Evolutionary conservation across 371 early-diverging fungal genomes (phyloP).

Genomic region (Mortierella sp.): DNA sequence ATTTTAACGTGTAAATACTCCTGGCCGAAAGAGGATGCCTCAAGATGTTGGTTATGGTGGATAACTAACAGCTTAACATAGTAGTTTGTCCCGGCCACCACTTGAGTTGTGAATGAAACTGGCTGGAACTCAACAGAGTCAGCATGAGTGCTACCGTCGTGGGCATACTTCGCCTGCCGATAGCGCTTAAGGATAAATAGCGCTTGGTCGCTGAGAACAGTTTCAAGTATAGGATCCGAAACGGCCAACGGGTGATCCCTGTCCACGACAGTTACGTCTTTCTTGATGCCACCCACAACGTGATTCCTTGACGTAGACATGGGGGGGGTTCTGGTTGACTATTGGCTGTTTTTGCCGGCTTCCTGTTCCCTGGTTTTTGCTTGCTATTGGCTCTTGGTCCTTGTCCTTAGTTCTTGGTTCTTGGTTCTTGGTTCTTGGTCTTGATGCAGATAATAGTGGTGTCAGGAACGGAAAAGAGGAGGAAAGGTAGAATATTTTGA

Average conservation of each 20-base stretch:
- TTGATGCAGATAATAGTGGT: too few relatives aligned
- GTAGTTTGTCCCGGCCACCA: slow-evolving; percentile 29
- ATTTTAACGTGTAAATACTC: slow-evolving; percentile 35
- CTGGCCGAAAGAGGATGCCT: too few relatives aligned
- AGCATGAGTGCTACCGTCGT: neutral
- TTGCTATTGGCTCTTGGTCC: too few relatives aligned
- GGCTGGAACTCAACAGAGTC: slow-evolving; percentile 15
- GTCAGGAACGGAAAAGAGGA: too few relatives aligned
- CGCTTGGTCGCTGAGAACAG: slow-evolving; percentile 4
- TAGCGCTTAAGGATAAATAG: slow-evolving; percentile 9
- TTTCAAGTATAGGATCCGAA: slow-evolving; percentile 11
- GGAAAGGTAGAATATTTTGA: too few relatives aligned
- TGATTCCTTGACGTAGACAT: neutral
- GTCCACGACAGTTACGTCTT: slow-evolving; percentile 8
- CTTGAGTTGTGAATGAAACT: slow-evolving; percentile 26
- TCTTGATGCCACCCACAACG: slow-evolving; percentile 18
- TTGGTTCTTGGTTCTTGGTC: too few relatives aligned
- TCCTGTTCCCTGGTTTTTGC: too few relatives aligned
- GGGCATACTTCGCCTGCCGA: neutral
- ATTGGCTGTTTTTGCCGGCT: too few relatives aligned
- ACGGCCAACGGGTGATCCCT: slow-evolving; percentile 15
- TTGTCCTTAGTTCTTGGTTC: too few relatives aligned
- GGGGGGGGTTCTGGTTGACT: neutral
- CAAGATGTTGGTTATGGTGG: neutral
- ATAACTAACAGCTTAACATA: slow-evolving; percentile 25